Evolutionary conservation across 2,329 filamentous ascomycete species (phyloP), one percentile per base, ranked within the genome.

Genomic region (Ophiostoma pallidulum): DNA sequence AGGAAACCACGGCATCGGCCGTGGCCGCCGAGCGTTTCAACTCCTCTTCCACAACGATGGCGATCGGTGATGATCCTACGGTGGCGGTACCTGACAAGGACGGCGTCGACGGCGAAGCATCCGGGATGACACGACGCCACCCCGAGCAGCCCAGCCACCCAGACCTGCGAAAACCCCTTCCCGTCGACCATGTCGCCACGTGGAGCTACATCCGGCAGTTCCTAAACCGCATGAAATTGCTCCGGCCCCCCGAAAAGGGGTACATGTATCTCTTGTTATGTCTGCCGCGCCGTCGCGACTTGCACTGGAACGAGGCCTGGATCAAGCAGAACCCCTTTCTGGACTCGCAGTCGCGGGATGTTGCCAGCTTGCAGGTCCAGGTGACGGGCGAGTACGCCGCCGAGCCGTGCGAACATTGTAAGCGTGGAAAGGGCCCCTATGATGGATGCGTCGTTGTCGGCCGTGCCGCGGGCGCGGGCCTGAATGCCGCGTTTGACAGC

Each of bases 301-400:
- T 64, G 4, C 49, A 54, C 28, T 63, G 58, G 59, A 64, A 64
- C 26, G 28, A 42, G 16, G 2, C 32, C 2, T 54, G 60, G 54
- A 48, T 53, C 8, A 29, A 13, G 14, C 40, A 45, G 0, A 42
- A 56, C 36, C 52, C 56, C 0, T 62, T 48, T 14, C 32, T 13
- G 6, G 62, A 64, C 42, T 41, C 46, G 7, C 46, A 54, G 8
- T 46, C 56, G 10, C 51, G 56, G 26, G 61, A 64, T 38, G 41
- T 63, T 5, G 57, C 60, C 8, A 55, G 58, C 14, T 31, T 63
- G 5, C 48, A 64, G 7, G 50, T 64, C 8, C 60, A 64, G 26
- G n/a, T 61, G 2, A 64, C 59, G 1, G 63, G 62, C 13, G 57
- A 63, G 3, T 47, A 47, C 14, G 58, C 58, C 3, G 43, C 51